Percentiles rank a stretch among this genome's conserved stretches.
Conservation (phyloP, 2,329 filamentous ascomycete genomes). For the Tolypocladium amazonense region DNA sequence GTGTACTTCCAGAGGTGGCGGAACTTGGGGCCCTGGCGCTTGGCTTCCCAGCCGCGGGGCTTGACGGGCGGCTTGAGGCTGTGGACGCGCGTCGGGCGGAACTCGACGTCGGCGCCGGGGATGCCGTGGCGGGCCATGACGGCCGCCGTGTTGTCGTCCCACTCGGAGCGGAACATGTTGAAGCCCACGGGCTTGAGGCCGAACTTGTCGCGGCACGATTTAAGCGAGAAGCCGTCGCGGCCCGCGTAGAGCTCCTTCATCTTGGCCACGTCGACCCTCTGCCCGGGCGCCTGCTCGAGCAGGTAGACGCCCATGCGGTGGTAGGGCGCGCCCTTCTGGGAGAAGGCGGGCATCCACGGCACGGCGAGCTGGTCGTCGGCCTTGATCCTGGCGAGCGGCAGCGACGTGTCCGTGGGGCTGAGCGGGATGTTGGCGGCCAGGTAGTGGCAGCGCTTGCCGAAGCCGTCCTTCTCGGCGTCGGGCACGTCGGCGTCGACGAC, state of each 20-base stretch:
- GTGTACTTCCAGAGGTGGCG: constrained; percentile 54
- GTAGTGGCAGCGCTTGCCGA: constrained; percentile 77
- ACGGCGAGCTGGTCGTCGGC: constrained; percentile 55
- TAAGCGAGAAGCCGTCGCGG: constrained; percentile 63
- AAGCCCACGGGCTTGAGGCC: constrained; percentile 65
- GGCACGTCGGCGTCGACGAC: constrained; percentile 90
- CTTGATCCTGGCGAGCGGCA: constrained; percentile 55
- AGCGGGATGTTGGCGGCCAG: constrained; percentile 58
- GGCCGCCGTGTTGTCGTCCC: constrained; percentile 78
- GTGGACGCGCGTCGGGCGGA: constrained; percentile 69
- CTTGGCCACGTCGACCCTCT: constrained; percentile 43
- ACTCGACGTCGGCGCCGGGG: constrained; percentile 70
- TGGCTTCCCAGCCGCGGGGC: constrained; percentile 55
- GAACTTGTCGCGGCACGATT: constrained; percentile 63
- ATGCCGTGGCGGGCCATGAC: constrained; percentile 77
- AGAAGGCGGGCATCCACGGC: constrained; percentile 77
- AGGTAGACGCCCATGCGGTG: constrained; percentile 80
- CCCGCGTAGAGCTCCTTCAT: constrained; percentile 41
- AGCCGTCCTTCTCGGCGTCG: constrained; percentile 61
- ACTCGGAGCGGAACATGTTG: constrained; percentile 77
- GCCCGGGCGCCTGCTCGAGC: constrained; percentile 62
- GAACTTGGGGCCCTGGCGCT: constrained; percentile 55
- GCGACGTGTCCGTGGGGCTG: constrained; percentile 39
- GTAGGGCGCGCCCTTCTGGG: constrained; percentile 84
- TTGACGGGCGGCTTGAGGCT: constrained; percentile 52